A percentile compares a stretch with the other conserved stretches of the same genome.
These are phyloP conservation scores for Lipomyces yamadae DNA, from an alignment of 805 yeast genomes.

Conservation along the genomic window DNA sequence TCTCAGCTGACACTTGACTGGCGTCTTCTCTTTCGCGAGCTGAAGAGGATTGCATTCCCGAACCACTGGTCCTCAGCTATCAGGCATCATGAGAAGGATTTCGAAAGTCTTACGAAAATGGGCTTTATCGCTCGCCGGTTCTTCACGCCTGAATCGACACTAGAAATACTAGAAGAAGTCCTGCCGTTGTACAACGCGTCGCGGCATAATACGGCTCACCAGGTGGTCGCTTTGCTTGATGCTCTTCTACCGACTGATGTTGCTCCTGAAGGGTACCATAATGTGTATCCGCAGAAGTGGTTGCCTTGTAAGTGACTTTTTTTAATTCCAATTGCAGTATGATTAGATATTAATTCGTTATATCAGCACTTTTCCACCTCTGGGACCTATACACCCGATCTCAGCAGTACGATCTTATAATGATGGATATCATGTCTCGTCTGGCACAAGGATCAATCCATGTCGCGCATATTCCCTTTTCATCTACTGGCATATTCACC, in stretches of 20 bases:
- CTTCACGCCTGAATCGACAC: slow-evolving; percentile 36
- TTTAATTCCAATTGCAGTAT: neutral
- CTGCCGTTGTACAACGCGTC: slow-evolving; percentile 38
- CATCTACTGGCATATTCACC: slow-evolving; percentile 66
- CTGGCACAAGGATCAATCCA: slow-evolving; percentile 51
- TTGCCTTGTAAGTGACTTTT: slow-evolving; percentile 28
- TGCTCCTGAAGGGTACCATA: slow-evolving; percentile 7
- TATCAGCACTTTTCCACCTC: slow-evolving; percentile 61
- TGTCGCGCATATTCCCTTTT: slow-evolving; percentile 47
- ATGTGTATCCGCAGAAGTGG: slow-evolving; percentile 28
- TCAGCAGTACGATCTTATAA: slow-evolving; percentile 62
- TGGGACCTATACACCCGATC: slow-evolving; percentile 65
- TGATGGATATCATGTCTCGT: slow-evolving; percentile 68
- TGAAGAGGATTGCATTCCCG: slow-evolving; percentile 41
- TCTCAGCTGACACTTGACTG: slow-evolving; percentile 57
- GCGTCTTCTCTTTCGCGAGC: slow-evolving; percentile 52
- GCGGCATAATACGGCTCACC: slow-evolving; percentile 12
- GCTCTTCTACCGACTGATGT: slow-evolving; percentile 20
- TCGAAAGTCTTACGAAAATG: slow-evolving; percentile 12
- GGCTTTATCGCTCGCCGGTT: slow-evolving; percentile 40
- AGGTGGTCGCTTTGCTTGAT: slow-evolving; percentile 16
- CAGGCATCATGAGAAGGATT: slow-evolving; percentile 18
- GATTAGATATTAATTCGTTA: slow-evolving; percentile 36
- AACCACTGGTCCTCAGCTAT: slow-evolving; percentile 5
- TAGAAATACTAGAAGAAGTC: slow-evolving; percentile 39